Evolutionary conservation across 371 early-diverging fungal species (phyloP).

Genomic region (Lichtheimia ramosa): DNA sequence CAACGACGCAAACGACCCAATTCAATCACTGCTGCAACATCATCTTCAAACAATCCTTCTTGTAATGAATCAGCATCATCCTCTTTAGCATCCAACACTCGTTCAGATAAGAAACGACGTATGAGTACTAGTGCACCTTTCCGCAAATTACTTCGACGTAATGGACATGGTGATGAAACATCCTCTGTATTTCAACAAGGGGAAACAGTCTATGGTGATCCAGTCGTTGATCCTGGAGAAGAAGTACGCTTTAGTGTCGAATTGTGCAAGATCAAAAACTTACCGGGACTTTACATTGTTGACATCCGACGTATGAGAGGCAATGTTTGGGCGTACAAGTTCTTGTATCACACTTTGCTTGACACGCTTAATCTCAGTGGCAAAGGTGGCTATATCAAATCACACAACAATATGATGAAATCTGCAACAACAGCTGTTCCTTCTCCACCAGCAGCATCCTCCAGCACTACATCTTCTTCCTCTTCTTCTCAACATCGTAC

Average conservation of each 20-base stretch:
- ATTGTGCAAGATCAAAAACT: slow-evolving; percentile 87
- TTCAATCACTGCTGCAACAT: not conserved
- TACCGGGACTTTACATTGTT: slow-evolving; percentile 86
- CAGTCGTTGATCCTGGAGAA: slow-evolving; percentile 80
- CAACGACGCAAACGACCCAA: slow-evolving; percentile 49
- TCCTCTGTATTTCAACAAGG: not conserved
- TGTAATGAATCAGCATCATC: slow-evolving; percentile 2
- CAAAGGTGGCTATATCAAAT: slow-evolving; percentile 34
- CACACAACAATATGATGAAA: not conserved
- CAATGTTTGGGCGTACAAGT: slow-evolving; percentile 93
- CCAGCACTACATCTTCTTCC: slow-evolving; percentile 1
- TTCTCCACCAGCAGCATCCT: not conserved
- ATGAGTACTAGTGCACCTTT: slow-evolving; percentile 12
- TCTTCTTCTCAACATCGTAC: slow-evolving; percentile 9
- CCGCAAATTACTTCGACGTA: slow-evolving; percentile 37
- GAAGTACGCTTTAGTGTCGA: slow-evolving; percentile 88
- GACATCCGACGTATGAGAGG: slow-evolving; percentile 89
- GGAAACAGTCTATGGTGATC: slow-evolving; percentile 84
- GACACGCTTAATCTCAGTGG: slow-evolving; percentile 59
- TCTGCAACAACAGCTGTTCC: slow-evolving; percentile 3
- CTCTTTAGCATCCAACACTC: slow-evolving; percentile 3
- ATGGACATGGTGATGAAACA: not conserved
- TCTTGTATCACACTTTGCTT: slow-evolving; percentile 76
- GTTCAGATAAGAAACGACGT: slow-evolving; percentile 16
- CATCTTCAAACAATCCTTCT: slow-evolving; percentile 22